Conservation (phyloP, 2,329 filamentous ascomycete species). For the Plenodomus lindquistii region DNA sequence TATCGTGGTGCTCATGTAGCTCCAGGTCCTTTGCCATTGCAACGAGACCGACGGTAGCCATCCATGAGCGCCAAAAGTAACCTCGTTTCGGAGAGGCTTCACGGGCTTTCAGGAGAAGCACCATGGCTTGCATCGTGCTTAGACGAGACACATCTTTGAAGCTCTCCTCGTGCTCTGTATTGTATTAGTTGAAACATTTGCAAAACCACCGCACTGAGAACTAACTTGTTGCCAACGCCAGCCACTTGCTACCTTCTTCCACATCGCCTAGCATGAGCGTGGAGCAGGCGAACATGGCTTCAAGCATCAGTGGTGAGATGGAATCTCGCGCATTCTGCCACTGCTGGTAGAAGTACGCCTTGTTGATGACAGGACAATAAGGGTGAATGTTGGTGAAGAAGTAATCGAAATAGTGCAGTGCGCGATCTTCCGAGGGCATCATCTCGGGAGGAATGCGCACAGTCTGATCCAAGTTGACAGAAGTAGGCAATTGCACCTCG, state of each 20-base stretch:
- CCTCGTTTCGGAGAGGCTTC: conserved; percentile 91
- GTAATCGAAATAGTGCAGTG: conserved; percentile 82
- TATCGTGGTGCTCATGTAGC: conserved; percentile 81
- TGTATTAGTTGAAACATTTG: conserved; percentile 15
- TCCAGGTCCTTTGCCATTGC: conserved; percentile 93
- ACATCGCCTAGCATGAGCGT: conserved; percentile 82
- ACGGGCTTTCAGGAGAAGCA: conserved; percentile 86
- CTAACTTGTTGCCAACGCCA: conserved; percentile 83
- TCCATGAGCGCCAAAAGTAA: conserved; percentile 97
- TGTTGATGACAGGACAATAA: conserved; percentile 88
- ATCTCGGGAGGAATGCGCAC: conserved; percentile 89
- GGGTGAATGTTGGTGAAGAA: conserved; percentile 91
- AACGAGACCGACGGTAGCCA: conserved; percentile 88
- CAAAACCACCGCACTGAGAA: conserved; percentile 10
- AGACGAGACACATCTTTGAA: conserved; percentile 91
- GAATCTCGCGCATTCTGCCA: conserved; percentile 82
- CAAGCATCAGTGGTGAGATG: conserved; percentile 85
- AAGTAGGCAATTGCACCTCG: conserved; percentile 70
- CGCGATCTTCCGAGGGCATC: conserved; percentile 86
- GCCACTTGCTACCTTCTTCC: conserved; percentile 86
- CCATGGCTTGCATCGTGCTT: conserved; percentile 86
- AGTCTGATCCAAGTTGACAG: conserved; percentile 71
- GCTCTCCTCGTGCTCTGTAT: conserved; percentile 79
- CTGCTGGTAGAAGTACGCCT: conserved; percentile 80
- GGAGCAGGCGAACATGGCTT: conserved; percentile 89